These are phyloP conservation scores for Colletotrichum eremochloae DNA, from an alignment of 2,329 filamentous ascomycete genomes.

Conservation along the genomic window DNA sequence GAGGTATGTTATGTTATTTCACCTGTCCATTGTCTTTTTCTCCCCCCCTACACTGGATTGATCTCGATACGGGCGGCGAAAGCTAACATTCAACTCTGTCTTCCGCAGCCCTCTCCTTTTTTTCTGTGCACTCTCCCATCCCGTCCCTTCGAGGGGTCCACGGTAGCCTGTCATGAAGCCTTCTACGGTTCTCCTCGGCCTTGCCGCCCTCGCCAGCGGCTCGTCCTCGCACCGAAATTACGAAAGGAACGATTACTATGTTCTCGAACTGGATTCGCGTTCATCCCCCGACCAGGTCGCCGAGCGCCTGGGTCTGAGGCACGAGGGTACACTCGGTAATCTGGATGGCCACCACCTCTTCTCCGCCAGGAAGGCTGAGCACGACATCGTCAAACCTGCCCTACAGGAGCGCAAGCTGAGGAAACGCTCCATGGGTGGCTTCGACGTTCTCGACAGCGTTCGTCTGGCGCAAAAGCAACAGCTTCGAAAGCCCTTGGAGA, in stretches of 20 bases:
- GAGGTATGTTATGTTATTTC: conserved; percentile 25
- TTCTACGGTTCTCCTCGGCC: conserved; percentile 64
- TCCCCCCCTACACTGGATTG: not conserved
- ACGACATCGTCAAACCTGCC: conserved; percentile 70
- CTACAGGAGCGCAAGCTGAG: conserved; percentile 69
- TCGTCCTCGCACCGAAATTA: conserved; percentile 76
- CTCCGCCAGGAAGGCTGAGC: conserved; percentile 73
- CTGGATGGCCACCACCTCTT: conserved; percentile 89
- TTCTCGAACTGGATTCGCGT: conserved; percentile 81
- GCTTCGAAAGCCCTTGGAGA: conserved; percentile 65
- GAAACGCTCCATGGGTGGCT: conserved; percentile 68
- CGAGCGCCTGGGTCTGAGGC: conserved; percentile 77
- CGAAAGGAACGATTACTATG: conserved; percentile 90
- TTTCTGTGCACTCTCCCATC: conserved; percentile 1
- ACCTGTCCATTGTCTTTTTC: not conserved
- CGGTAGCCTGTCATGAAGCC: conserved; percentile 61
- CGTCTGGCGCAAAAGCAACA: conserved; percentile 83
- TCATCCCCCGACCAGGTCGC: conserved; percentile 79
- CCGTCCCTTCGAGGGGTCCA: conserved; percentile 36
- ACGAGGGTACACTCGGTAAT: conserved; percentile 85
- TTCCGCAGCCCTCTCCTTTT: conserved; percentile 16
- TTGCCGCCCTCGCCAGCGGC: conserved; percentile 63
- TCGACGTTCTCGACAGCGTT: conserved; percentile 78
- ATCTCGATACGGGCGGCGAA: conserved; percentile 11
- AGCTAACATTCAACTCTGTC: conserved; percentile 22